Evolutionary conservation across 495 filamentous ascomycete species (phyloP), one percentile per base, ranked within the genome.

Genomic region (Peziza echinospora): DNA sequence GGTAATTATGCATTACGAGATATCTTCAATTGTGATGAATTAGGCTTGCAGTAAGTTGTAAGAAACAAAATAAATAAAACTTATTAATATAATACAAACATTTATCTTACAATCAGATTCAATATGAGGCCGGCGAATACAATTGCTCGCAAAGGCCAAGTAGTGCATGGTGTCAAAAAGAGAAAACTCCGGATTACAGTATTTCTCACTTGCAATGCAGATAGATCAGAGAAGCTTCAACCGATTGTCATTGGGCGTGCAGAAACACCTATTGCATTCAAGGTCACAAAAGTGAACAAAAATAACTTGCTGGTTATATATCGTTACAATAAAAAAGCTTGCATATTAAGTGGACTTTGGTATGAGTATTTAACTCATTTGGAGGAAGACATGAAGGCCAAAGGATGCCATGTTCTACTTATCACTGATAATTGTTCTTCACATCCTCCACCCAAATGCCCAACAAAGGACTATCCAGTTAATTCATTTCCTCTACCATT

Each of bases 221-320:
- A 37, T 37, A 5, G 30, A 13, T 37, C 30, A 3, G 5, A 37
- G 17, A 37, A 37, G 17, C 30, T 37, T 37, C 30, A 11, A 37
- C 30, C 30, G 11, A 34, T 34, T 7, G 26, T 34, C n/a, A 34
- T 34, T 8, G 26, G 26, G 8, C 26, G 26, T 34, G 26, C 26
- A 8, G 26, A 7, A 34, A 34, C 26, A 34, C 26, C 26, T 34
- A 34, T 8, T 8, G 26, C 26, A 34, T 34, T 34, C 26, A 34
- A 34, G n/a, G 26, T 34, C 7, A n/a, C 26, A 34, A 44, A 45
- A 13, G 53, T 55, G 44, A 55, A 55, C 21, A 47, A 51, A 5
- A 52, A 52, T 5, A 55, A 55, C 25, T 44, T 55, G 1, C 53
- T 52, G 26, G 53, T 55, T 10, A 55, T 48, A n/a, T 55, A 55